Conservation (phyloP, 805 yeast genomes). For the Wickerhamomyces silvicola region DNA sequence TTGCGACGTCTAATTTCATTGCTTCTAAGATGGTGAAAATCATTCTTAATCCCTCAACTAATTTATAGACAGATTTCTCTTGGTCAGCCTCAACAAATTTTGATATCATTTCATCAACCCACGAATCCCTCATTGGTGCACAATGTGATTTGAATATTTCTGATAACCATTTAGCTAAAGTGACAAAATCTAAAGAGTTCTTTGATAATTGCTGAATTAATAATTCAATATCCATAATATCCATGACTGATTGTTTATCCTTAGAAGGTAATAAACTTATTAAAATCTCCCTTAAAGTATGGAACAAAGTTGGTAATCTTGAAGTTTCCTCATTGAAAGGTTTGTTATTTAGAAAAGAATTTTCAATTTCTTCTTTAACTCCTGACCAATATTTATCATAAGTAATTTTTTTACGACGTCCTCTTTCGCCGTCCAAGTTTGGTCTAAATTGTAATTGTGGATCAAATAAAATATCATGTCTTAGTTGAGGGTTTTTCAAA, state of each 20-base stretch:
- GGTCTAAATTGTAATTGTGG: slow-evolving; percentile 90
- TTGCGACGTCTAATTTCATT: slow-evolving; percentile 92
- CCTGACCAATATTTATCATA: slow-evolving; percentile 83
- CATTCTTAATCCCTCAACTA: slow-evolving; percentile 72
- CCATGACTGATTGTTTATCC: slow-evolving; percentile 60
- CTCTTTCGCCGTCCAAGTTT: slow-evolving; percentile 86
- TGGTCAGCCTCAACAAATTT: slow-evolving; percentile 32
- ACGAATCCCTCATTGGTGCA: slow-evolving; percentile 90
- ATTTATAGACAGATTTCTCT: slow-evolving; percentile 27
- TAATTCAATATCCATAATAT: slow-evolving; percentile 70
- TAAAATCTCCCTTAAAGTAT: slow-evolving; percentile 72
- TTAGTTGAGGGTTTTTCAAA: slow-evolving; percentile 80
- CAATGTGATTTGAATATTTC: slow-evolving; percentile 80
- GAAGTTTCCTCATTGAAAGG: slow-evolving; percentile 13
- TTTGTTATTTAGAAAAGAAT: slow-evolving; percentile 27
- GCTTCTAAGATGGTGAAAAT: slow-evolving; percentile 83
- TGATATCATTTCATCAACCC: slow-evolving; percentile 80
- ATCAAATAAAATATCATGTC: slow-evolving; percentile 91
- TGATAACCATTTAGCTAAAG: slow-evolving; percentile 68
- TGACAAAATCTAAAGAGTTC: slow-evolving; percentile 66
- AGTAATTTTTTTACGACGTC: slow-evolving; percentile 64
- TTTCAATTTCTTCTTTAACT: slow-evolving; percentile 60
- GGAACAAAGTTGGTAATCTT: slow-evolving; percentile 59
- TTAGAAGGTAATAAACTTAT: slow-evolving; percentile 70
- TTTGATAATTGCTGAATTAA: slow-evolving; percentile 67